phyloP scores from a whole-genome alignment of 176 grass and related monocot species.

The Zoysia pacifica region DNA sequence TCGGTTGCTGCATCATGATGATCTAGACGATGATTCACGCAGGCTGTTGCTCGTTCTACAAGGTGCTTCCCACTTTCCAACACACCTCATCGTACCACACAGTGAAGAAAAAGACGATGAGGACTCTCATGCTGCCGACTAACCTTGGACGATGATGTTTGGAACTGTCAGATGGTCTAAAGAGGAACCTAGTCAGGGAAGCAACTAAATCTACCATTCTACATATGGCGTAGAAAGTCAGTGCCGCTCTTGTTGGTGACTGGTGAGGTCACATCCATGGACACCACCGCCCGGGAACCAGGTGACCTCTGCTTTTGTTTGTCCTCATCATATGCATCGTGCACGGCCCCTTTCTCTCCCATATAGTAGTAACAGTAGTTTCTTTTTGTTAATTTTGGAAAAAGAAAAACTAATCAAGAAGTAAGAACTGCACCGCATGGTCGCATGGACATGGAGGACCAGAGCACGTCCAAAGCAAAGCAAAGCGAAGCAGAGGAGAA shows the following conservation, averaged over 20 bases:
- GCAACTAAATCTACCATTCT: too few species aligned
- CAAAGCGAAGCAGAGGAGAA: not conserved
- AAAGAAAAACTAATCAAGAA: too few species aligned
- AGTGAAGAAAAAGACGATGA: not conserved
- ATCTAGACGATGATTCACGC: not conserved
- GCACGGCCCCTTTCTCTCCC: not conserved
- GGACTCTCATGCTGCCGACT: not conserved
- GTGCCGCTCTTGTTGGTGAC: too few species aligned
- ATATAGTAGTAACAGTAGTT: not conserved
- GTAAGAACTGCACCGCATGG: not conserved
- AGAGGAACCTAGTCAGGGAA: not conserved
- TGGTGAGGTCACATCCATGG: too few species aligned
- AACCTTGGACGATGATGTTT: not conserved
- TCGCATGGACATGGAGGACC: too few species aligned
- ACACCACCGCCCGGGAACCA: not conserved
- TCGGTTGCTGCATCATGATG: not conserved
- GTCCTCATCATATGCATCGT: constrained; percentile 18
- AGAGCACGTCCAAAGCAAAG: too few species aligned
- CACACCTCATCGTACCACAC: not conserved
- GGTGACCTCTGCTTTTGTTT: constrained; percentile 39
- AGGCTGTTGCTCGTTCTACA: not conserved
- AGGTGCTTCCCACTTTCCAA: constrained; percentile 9
- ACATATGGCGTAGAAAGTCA: not conserved
- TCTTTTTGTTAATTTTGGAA: not conserved
- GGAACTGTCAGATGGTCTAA: not conserved